Evolutionary conservation across 2,329 filamentous ascomycete species (phyloP), one percentile per base, ranked within the genome.

Genomic region (Botrytis pseudocinerea): DNA sequence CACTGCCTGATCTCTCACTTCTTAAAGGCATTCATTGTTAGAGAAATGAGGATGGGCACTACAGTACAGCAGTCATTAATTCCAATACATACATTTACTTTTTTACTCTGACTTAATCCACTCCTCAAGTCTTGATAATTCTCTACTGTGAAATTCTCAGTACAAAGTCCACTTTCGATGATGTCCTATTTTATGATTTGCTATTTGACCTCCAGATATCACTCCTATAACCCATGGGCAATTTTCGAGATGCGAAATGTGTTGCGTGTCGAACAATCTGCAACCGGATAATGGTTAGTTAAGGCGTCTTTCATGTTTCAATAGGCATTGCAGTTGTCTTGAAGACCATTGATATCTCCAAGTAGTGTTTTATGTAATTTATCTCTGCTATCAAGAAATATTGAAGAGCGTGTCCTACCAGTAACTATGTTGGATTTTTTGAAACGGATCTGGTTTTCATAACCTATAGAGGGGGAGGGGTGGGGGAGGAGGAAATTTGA

Each of bases 161-260:
- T 5, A n/a, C 22, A 10, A 14, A 25, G 22, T 51, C 22, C 25
- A 1, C 48, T 48, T 22, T 51, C 25, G 48, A n/a, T n/a, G 14
- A n/a, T 25, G 12, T 51, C 6, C 10, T n/a, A 2, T 51, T 1
- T 51, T 14, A 25, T n/a, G 8, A 14, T 25, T 25, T 1, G 22
- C 25, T 14, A n/a, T n/a, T n/a, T 51, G 22, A 51, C 48, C 10
- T 51, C 5, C 22, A n/a, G 48, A 8, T n/a, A 51, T 22, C 14
- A 12, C 12, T 14, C 4, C 10, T 0, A 14, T 51, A 1, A 2
- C 4, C 10, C 1, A n/a, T n/a, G 25, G 4, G 4, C 10, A 1
- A 32, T 32, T 32, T 32, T 32, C 32, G n/a, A n/a, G 10, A n/a
- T 2, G 10, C 10, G 1, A n/a, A n/a, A 14, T 1, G 9, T 12